These are phyloP conservation scores for Neonectria faginata DNA, from an alignment of 2,329 filamentous ascomycete genomes.

Conservation along the genomic window DNA sequence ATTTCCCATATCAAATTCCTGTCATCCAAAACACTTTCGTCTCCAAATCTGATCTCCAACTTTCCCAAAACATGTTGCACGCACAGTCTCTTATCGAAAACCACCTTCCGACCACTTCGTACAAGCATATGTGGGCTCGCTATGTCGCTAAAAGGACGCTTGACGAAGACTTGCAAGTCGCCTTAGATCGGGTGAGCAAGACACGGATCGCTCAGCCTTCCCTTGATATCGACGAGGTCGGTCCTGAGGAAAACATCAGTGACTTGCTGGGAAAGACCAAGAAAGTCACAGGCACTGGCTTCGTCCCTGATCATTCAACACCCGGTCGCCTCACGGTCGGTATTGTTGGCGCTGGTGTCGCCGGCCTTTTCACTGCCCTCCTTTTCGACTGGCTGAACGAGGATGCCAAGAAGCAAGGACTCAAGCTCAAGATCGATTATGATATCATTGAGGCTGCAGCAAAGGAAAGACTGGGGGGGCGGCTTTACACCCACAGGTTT, in stretches of 20 bases:
- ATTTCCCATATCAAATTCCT: background rate
- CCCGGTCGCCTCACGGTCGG: slow-evolving; percentile 43
- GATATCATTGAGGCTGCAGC: slow-evolving; percentile 52
- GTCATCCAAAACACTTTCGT: background rate
- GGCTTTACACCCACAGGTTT: slow-evolving; percentile 53
- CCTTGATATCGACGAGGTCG: background rate
- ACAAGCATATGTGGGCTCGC: slow-evolving; percentile 32
- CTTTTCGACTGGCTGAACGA: slow-evolving; percentile 48
- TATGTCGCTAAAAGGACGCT: slow-evolving; percentile 25
- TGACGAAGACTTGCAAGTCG: slow-evolving; percentile 22
- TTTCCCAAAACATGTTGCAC: background rate
- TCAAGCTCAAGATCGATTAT: slow-evolving; percentile 47
- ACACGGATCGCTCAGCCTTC: slow-evolving; percentile 1
- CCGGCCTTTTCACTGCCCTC: slow-evolving; percentile 53
- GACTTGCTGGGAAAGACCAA: slow-evolving; percentile 14
- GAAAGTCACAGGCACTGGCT: slow-evolving; percentile 5
- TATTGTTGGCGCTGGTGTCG: slow-evolving; percentile 53
- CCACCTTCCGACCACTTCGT: slow-evolving; percentile 11
- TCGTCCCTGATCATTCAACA: slow-evolving; percentile 13
- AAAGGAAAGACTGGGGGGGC: slow-evolving; percentile 50
- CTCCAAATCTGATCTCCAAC: background rate
- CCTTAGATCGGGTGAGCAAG: slow-evolving; percentile 1
- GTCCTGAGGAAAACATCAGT: slow-evolving; percentile 10
- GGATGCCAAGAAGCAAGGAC: background rate
- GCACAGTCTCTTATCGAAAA: slow-evolving; percentile 8